Evolutionary conservation across 345 rosid species (phyloP), one percentile per base, ranked within the genome.

Genomic region (Salix purpurea): DNA sequence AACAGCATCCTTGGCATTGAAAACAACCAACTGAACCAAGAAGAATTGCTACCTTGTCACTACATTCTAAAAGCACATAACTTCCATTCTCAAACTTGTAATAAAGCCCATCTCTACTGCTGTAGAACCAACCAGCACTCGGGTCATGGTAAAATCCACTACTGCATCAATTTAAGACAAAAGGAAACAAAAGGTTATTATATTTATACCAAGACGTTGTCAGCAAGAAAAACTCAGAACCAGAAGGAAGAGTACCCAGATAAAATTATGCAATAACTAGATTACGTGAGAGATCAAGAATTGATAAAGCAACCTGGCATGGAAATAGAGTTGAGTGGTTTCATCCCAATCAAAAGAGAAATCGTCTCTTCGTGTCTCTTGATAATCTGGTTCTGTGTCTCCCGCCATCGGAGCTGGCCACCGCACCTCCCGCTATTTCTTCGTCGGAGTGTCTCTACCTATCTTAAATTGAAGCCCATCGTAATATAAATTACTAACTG

Each of bases 61-160:
- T 21, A 12, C 79, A 80, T 16, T 87, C 88, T 84, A 85, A 78
- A 71, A 82, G 92, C 80, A 86, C 88, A 71, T 91, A 94, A 74
- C 84, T 85, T 4, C 97, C 97, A 80, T 94, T 83, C 54, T 92
- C 95, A 75, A 91, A 86, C 76, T 83, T 90, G 90, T 94, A 94
- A 80, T 92, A 94, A 44, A 73, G 84, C 64, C 97, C 92, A 79
- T 94, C 97, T 70, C 83, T 83, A 72, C 87, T 89, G 77, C 91
- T 89, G 80, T 92, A 92, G 78, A 92, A 94, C 98, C 97, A 94
- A 24, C 97, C 98, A 76, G 89, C 95, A 82, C 8, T 77, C 32
- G 97, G 92, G 68, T 92, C 94, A 77, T 94, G 95, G 82, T 92
- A 92, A 83, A 94, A 92, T 79, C 97, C 97, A 81, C 87, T 90